Base-by-base conservation (phyloP, 345 rosid species). In the Linum tenue region DNA sequence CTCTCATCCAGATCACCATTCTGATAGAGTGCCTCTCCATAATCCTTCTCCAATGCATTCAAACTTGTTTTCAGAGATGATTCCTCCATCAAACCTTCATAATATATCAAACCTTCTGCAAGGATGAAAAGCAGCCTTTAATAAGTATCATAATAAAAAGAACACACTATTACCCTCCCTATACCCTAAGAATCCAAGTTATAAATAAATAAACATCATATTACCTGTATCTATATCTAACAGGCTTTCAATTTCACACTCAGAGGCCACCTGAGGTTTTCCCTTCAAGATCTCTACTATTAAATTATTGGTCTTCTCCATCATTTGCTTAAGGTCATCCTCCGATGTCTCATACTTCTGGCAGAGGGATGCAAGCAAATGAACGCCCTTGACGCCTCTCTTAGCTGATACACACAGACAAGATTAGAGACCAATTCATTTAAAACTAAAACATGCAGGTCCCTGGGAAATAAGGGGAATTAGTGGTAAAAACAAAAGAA, bases 61-160 rank as follows among this genome's bases (percentile, higher is more conserved):
- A 94, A 70, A 77, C 79, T 81, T 68, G 84, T 72, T 57, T 79
- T 76, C 63, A 90, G 75, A 66, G 95, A 86, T 59, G 86, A 64
- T 67, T 88, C 91, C 36, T 90, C 96, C 91, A 94, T 77, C 65
- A 94, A 83, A 74, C 78, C 86, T 73, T 82, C 92, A 82, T 83
- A 94, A 75, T 85, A 94, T 72, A 86, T 69, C 83, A 94, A 78
- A 70, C 91, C 94, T 80, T 90, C 99, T 94, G 86, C 77, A 74
- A 53, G 67, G 60, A 37, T 57, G 37, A n/a, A n/a, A n/a, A n/a
- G n/a, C 53, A 67, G 43, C 43, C 59, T 59, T 64, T 67, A 62
- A 63, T 64, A 61, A 64, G 72, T 59, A 64, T 36, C 55, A 63
- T 10, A 62, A 62, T 62, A 60, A 68, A 66, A 57, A 48, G 10